Evolutionary conservation across 169 alveolate species (phyloP).

Genomic region (Eimeria praecox): DNA sequence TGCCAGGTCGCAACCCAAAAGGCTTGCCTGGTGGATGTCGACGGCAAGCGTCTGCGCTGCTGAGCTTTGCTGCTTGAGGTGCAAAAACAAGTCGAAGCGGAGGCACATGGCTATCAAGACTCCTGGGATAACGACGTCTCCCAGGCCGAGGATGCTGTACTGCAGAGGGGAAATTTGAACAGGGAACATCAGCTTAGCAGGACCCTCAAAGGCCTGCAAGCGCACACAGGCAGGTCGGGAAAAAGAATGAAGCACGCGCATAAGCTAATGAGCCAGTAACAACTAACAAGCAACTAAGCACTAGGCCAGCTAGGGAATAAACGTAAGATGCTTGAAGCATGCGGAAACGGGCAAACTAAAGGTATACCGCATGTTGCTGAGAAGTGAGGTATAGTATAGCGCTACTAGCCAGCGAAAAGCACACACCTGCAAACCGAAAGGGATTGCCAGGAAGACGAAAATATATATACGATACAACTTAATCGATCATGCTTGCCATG

Average conservation of each 20-base stretch:
- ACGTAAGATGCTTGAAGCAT: not conserved
- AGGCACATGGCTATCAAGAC: slow-evolving; percentile 94
- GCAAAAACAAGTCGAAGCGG: slow-evolving; percentile 88
- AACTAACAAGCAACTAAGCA: not conserved
- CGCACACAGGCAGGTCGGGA: not conserved
- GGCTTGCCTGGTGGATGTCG: slow-evolving; percentile 75
- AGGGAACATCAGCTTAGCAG: slow-evolving; percentile 95
- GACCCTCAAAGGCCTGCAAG: slow-evolving; percentile 92
- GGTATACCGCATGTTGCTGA: not conserved
- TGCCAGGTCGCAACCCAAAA: not conserved
- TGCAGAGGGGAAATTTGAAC: slow-evolving; percentile 87
- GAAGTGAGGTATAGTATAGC: not conserved
- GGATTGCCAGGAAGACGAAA: not conserved
- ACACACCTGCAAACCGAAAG: not conserved
- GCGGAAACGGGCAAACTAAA: not conserved
- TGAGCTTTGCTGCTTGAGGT: slow-evolving; percentile 51
- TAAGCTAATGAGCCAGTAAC: not conserved
- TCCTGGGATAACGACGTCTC: slow-evolving; percentile 97
- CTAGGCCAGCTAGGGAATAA: not conserved
- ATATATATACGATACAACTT: not conserved
- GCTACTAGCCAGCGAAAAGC: not conserved
- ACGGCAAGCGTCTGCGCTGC: slow-evolving; percentile 30
- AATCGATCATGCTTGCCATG: not conserved
- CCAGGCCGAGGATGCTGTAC: slow-evolving; percentile 95
- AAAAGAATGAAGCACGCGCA: not conserved